Conservation (phyloP, 306 rosid genomes). For the Cercis canadensis region DNA sequence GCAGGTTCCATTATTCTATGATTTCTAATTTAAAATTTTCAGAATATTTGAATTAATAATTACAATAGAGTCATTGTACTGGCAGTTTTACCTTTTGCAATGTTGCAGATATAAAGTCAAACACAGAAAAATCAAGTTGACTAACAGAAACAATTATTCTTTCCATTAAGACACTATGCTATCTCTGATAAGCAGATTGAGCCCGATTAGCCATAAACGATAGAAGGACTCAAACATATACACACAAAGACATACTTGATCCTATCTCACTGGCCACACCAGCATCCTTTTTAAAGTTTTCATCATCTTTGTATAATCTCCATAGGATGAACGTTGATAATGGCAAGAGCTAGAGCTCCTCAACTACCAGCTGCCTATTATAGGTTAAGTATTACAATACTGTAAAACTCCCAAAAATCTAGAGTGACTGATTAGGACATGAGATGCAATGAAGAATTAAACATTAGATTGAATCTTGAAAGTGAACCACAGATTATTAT, state of each 20-base stretch:
- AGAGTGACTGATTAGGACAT: too few species aligned
- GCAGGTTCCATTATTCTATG: background rate
- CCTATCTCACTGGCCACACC: slow-evolving; percentile 10
- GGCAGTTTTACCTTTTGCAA: background rate
- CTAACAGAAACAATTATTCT: background rate
- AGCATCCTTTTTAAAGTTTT: background rate
- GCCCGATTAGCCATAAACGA: background rate
- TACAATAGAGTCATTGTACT: slow-evolving; percentile 1
- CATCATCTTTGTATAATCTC: slow-evolving; percentile 19
- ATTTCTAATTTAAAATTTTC: slow-evolving; percentile 2
- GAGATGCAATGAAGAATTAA: too few species aligned
- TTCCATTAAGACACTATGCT: slow-evolving; percentile 11
- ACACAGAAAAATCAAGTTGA: slow-evolving; percentile 4
- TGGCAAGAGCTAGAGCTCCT: background rate
- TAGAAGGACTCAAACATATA: slow-evolving; percentile 1
- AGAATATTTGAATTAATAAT: slow-evolving; percentile 13
- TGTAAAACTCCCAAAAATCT: background rate
- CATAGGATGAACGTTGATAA: too few species aligned
- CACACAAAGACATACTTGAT: slow-evolving; percentile 11
- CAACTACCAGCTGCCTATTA: background rate
- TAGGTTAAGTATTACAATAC: slow-evolving; percentile 3
- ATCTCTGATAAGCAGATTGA: background rate
- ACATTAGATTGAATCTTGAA: too few species aligned
- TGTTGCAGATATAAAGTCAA: background rate
- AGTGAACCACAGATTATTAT: too few species aligned